These are phyloP conservation scores for Waltergamsia citrina DNA, from an alignment of 2,329 filamentous ascomycete species.

Conservation along the genomic window DNA sequence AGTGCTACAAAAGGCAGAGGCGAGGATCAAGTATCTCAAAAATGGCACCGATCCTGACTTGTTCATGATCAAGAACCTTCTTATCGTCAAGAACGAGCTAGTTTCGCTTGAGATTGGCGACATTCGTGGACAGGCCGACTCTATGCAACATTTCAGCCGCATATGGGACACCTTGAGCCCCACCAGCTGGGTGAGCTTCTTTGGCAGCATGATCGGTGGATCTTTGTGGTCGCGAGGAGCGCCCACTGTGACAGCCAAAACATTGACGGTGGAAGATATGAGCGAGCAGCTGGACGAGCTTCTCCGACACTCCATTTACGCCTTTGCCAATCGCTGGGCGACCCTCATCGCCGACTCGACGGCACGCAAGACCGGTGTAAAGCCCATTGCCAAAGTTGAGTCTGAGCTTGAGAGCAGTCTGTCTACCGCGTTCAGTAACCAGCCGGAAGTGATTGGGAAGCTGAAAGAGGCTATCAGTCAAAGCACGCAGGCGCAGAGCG, in stretches of 20 bases:
- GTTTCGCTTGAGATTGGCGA: conserved; percentile 89
- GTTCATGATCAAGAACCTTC: conserved; percentile 89
- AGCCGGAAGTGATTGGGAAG: conserved; percentile 49
- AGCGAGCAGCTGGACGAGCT: conserved; percentile 56
- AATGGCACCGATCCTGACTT: conserved; percentile 65
- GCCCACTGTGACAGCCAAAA: conserved; percentile 24
- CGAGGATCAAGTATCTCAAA: conserved; percentile 55
- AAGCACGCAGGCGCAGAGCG: conserved; percentile 42
- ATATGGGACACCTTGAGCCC: conserved; percentile 56
- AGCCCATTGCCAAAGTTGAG: conserved; percentile 42
- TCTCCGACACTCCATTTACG: conserved; percentile 51
- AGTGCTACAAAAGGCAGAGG: conserved; percentile 70
- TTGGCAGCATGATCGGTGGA: conserved; percentile 47
- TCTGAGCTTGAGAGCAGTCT: conserved; percentile 48
- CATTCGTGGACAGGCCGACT: conserved; percentile 37
- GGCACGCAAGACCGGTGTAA: conserved; percentile 35
- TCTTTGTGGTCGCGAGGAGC: conserved; percentile 35
- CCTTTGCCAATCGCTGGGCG: conserved; percentile 53
- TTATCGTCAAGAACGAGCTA: conserved; percentile 92
- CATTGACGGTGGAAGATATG: conserved; percentile 44
- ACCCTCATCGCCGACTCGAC: conserved; percentile 38
- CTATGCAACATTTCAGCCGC: conserved; percentile 52
- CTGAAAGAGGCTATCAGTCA: conserved; percentile 52
- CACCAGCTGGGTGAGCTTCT: conserved; percentile 48
- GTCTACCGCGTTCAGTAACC: conserved; percentile 45